Percentiles rank a stretch among this genome's conserved stretches.
Evolutionary conservation across 1,139 yeast species (phyloP).

Genomic region (Yamadazyma atlantica): DNA sequence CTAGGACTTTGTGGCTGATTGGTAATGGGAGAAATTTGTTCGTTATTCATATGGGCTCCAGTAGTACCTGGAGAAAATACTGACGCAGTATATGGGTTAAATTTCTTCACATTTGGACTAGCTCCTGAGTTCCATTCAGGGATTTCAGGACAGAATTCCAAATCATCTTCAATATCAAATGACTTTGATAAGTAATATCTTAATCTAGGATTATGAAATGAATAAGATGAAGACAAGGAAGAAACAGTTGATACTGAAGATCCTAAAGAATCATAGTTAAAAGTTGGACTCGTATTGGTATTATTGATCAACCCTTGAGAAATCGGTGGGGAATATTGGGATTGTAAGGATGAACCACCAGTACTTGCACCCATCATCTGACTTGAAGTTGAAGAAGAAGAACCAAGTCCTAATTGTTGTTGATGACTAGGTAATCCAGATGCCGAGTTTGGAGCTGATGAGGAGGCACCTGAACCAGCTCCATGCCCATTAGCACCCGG

Average conservation of each 20-base stretch:
- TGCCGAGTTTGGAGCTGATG: not conserved
- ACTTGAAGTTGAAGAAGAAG: constrained; percentile 18
- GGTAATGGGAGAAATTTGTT: constrained; percentile 10
- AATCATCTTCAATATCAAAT: constrained; percentile 63
- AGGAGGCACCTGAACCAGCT: not conserved
- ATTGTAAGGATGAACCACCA: constrained; percentile 5
- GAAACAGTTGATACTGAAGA: constrained; percentile 17
- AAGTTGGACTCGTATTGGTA: constrained; percentile 28
- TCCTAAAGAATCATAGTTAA: constrained; percentile 23
- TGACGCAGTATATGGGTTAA: constrained; percentile 61
- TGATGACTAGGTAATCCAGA: not conserved
- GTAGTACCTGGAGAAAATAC: constrained; percentile 48
- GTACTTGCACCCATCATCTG: not conserved
- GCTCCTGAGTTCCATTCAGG: constrained; percentile 21
- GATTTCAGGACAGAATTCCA: constrained; percentile 66
- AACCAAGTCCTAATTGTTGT: constrained; percentile 21
- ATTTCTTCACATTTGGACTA: constrained; percentile 37
- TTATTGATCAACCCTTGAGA: constrained; percentile 15
- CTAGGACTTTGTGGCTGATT: constrained; percentile 29
- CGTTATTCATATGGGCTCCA: constrained; percentile 12
- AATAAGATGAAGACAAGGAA: constrained; percentile 27
- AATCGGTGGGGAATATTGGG: constrained; percentile 36
- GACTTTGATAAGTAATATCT: constrained; percentile 55
- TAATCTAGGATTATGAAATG: constrained; percentile 44
- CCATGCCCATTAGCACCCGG: not conserved